phyloP scores from a whole-genome alignment of 2,329 filamentous ascomycete genomes.

The Fusarium irregulare region DNA sequence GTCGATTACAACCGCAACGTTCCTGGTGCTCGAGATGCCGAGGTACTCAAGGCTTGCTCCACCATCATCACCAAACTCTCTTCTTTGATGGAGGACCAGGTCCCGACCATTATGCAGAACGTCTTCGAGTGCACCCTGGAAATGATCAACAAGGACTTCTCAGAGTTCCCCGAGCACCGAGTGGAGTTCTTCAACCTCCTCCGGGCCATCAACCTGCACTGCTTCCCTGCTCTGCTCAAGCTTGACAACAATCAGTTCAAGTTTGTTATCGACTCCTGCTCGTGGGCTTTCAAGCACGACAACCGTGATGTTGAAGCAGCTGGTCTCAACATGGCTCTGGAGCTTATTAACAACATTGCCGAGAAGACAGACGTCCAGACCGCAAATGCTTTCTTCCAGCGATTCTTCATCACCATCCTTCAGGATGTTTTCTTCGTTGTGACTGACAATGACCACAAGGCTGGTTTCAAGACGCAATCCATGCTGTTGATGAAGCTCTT shows the following conservation, averaged over 20 bases:
- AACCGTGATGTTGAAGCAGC: constrained; percentile 98
- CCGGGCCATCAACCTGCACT: constrained; percentile 94
- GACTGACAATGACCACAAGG: constrained; percentile 98
- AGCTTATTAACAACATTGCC: constrained; percentile 97
- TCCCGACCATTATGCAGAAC: constrained; percentile 97
- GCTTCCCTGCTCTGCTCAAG: constrained; percentile 93
- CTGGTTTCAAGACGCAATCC: constrained; percentile 97
- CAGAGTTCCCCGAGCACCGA: constrained; percentile 96
- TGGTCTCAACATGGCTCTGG: constrained; percentile 96
- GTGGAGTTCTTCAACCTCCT: constrained; percentile 99
- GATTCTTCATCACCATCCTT: constrained; percentile 94
- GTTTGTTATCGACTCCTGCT: constrained; percentile 98
- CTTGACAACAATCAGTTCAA: constrained; percentile 98
- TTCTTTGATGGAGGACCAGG: constrained; percentile 97
- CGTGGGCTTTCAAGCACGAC: constrained; percentile 99
- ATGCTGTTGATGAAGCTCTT: constrained; percentile 95
- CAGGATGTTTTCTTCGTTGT: constrained; percentile 99
- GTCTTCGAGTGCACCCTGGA: constrained; percentile 98
- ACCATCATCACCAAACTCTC: constrained; percentile 96
- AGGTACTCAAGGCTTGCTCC: constrained; percentile 97
- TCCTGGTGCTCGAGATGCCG: constrained; percentile 92
- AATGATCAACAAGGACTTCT: constrained; percentile 99
- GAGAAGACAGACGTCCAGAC: constrained; percentile 89
- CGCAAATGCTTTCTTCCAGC: constrained; percentile 95
- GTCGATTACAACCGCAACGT: constrained; percentile 98